Evolutionary conservation across 2,329 filamentous ascomycete genomes (phyloP).

Genomic region (Fusarium sp.): DNA sequence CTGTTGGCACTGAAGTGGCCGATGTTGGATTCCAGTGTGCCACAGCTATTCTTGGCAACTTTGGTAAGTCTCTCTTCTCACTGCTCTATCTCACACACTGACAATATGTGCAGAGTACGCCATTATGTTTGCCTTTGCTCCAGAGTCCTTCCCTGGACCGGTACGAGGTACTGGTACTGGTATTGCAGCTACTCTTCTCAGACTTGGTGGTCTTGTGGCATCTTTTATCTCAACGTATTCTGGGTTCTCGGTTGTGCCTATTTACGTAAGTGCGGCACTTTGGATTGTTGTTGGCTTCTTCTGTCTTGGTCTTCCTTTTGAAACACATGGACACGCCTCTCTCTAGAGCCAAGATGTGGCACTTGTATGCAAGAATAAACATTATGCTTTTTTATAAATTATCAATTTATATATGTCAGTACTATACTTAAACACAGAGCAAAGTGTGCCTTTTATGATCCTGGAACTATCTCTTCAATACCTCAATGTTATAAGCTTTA

Average conservation of each 20-base stretch:
- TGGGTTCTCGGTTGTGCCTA: constrained; percentile 53
- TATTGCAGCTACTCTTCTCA: constrained; percentile 50
- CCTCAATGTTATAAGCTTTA: not conserved
- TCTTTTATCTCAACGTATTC: constrained; percentile 55
- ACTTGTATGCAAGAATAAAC: fast-evolving
- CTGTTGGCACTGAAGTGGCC: not conserved
- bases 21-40: constrained; percentile 1
- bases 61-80: not conserved
- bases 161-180: constrained; percentile 64
- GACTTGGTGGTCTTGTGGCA: constrained; percentile 52
- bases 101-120: not conserved
- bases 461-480: fast-evolving
- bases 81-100: not conserved
- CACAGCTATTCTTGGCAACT: not conserved
- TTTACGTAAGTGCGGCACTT: constrained; percentile 55
- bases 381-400: not conserved
- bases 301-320: constrained; percentile 55
- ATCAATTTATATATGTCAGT: not conserved
- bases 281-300: constrained; percentile 54
- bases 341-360: not conserved
- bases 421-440: fast-evolving
- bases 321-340: constrained; percentile 43
- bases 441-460: fast-evolving
- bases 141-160: constrained; percentile 62
- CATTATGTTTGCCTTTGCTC: constrained; percentile 50